These are phyloP conservation scores for Tremella mesenterica DNA, from an alignment of 768 basidiomycete species.

Conservation along the genomic window DNA sequence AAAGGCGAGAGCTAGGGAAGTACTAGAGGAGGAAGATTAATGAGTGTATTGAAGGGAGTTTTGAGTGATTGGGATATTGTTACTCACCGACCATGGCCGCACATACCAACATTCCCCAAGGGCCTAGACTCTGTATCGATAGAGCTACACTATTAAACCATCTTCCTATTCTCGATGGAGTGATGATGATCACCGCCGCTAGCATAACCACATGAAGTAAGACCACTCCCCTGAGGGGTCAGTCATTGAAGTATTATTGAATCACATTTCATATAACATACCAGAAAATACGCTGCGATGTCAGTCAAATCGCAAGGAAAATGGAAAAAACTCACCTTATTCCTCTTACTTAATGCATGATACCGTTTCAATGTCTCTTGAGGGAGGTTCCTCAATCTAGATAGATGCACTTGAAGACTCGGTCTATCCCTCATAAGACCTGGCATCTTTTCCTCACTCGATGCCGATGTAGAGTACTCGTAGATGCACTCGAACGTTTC, in stretches of 20 bases:
- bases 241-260: not conserved
- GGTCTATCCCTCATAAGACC: too few species aligned
- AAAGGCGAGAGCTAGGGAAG: too few species aligned
- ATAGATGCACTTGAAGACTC: too few species aligned
- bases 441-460: too few species aligned
- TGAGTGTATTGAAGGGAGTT: too few species aligned
- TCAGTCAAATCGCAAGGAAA: not conserved
- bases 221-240: conserved; percentile 22
- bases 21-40: too few species aligned
- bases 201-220: conserved; percentile 29
- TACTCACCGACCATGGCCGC: conserved; percentile 32
- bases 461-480: too few species aligned
- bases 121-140: conserved; percentile 26
- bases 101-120: conserved; percentile 29
- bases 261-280: not conserved
- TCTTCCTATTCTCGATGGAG: conserved; percentile 32
- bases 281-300: not conserved
- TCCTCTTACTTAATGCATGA: conserved; percentile 3
- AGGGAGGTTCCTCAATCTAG: not conserved
- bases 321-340: conserved; percentile 5
- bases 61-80: not conserved
- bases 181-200: conserved; percentile 36
- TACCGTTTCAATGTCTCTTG: not conserved
- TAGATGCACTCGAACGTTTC: too few species aligned
- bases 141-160: conserved; percentile 34